Evolutionary conservation across 192 early-diverging fungal species (phyloP), one percentile per base, ranked within the genome.

Genomic region (Umbelopsis vinacea): DNA sequence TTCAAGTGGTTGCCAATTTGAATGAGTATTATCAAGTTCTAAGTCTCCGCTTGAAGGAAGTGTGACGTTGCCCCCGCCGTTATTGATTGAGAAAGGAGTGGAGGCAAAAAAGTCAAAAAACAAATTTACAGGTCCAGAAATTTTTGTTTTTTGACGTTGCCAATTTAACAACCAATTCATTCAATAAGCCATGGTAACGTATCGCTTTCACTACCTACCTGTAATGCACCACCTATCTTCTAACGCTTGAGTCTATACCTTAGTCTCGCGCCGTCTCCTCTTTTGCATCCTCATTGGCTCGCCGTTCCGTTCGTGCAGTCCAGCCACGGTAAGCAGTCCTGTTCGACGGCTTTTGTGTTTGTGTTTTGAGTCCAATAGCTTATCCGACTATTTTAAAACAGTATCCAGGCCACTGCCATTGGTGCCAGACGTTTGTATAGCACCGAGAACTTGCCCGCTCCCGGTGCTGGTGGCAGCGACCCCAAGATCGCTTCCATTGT

Each of bases 401-500:
- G 29, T 14, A 29, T 29, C 17, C 26, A 37, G 23, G 57, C 69
- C 47, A 50, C 68, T 46, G 68, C 68, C 46, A 52, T 74, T 50
- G 24, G 69, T 47, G 73, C 70, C 29, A 69, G 73, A 53, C 77
- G 77, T n/a, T 57, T 46, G 63, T 74, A 71, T 63, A 74, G 69
- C 45, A 77, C 78, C 29, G 87, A 87, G 75, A 85, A 85, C 74
- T 76, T 93, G 69, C 84, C 90, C 60, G 84, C 88, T 2, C 91
- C 91, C 40, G 88, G 87, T 66, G 80, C 85, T 46, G 74, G 82
- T 63, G 82, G 80, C 50, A 82, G 79, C 24, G 84, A 85, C 68
- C 87, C 92, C 67, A 93, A 96, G 78, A 87, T 97, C 63, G 73
- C 88, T 19, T 82, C 87, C 37, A 95, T 99, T 74, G 95, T 97